Percentiles rank a stretch among this genome's conserved stretches.
Conservation (phyloP, 805 yeast genomes). For the Hanseniaspora singularis region DNA sequence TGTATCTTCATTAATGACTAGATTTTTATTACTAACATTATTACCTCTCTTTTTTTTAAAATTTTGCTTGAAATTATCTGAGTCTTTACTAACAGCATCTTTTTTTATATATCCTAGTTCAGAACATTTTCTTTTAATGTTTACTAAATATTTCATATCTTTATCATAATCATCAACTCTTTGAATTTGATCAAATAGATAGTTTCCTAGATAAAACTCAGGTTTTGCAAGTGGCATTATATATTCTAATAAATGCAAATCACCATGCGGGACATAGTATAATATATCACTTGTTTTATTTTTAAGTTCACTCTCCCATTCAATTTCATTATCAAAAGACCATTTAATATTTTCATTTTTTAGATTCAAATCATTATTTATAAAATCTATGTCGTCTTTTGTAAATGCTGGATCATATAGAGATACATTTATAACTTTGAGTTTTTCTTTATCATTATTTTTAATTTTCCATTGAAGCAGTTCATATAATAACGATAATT, state of each 20-base stretch:
- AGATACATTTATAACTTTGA: constrained; percentile 34
- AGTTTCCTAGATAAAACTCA: constrained; percentile 9
- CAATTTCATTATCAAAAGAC: constrained; percentile 23
- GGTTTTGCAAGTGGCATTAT: constrained; percentile 20
- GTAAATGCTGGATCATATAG: constrained; percentile 57
- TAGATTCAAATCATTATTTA: constrained; percentile 21
- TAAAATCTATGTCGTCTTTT: constrained; percentile 32
- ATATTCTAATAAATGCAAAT: constrained; percentile 39
- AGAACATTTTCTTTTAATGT: background rate
- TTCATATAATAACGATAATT: constrained; percentile 46
- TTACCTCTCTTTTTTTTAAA: background rate
- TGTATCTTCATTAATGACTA: constrained; percentile 23
- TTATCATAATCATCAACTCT: background rate
- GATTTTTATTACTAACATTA: constrained; percentile 22
- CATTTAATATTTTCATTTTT: constrained; percentile 18
- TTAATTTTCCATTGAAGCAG: constrained; percentile 22
- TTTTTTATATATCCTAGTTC: constrained; percentile 21
- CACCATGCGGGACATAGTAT: constrained; percentile 68
- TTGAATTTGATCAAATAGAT: constrained; percentile 7
- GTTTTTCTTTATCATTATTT: background rate
- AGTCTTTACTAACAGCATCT: background rate
- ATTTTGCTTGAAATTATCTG: constrained; percentile 3
- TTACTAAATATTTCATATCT: background rate
- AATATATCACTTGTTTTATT: constrained; percentile 25
- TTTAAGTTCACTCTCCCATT: constrained; percentile 19